These are phyloP conservation scores for Vachellia collinsii DNA, from an alignment of 306 rosid species.

Conservation along the genomic window DNA sequence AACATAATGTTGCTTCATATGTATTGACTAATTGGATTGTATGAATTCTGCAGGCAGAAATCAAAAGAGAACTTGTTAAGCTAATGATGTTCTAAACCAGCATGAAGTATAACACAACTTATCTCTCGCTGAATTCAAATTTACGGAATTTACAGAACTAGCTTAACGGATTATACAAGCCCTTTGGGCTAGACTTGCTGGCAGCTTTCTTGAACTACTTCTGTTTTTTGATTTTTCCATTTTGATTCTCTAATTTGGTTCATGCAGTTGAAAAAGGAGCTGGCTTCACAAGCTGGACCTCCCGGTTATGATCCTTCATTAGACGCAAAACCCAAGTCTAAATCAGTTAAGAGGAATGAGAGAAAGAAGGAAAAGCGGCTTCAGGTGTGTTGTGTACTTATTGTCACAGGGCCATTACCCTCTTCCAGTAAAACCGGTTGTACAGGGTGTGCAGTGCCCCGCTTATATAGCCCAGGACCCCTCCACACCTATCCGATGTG, in stretches of 20 bases:
- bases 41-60: background rate
- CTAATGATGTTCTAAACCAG: background rate
- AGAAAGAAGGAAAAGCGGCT: constrained; percentile 92
- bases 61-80: background rate
- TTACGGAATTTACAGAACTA: background rate
- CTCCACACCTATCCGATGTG: too few species aligned
- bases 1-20: background rate
- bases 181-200: background rate
- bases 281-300: constrained; percentile 72
- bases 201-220: background rate
- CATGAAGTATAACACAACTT: background rate
- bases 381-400: constrained; percentile 55
- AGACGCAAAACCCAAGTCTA: constrained; percentile 73
- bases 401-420: too few species aligned
- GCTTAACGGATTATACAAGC: background rate
- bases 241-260: constrained; percentile 1
- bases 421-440: too few species aligned
- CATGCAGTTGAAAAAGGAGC: constrained; percentile 77
- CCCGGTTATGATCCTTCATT: constrained; percentile 73
- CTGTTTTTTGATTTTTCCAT: background rate
- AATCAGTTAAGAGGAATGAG: constrained; percentile 85
- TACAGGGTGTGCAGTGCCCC: too few species aligned
- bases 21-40: background rate
- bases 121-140: background rate
- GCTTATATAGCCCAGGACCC: too few species aligned